Base-by-base conservation (phyloP, 2,329 filamentous ascomycete species). In the Ascochyta clinopodiicola region DNA sequence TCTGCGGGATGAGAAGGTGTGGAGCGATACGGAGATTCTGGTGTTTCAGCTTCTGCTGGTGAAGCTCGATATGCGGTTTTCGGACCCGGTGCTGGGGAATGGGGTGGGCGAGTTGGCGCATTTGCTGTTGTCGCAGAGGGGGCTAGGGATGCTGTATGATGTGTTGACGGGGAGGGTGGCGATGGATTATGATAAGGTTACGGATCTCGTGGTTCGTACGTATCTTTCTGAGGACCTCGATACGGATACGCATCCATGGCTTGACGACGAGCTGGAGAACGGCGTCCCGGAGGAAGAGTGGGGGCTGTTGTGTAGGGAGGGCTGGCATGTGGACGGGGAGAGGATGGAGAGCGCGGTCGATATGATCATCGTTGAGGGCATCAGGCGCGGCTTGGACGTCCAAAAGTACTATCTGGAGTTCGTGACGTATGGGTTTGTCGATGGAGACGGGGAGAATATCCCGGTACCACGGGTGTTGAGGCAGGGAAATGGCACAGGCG, bases 1-100 rank as follows among this genome's bases (percentile, higher is more conserved):
- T 6, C 71, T 91, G 5, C 78, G 78, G 27, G 85, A 85, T 69
- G 47, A 49, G 9, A 61, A 66, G 0, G 78, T 87, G 43, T 89
- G 89, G 81, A 77, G 81, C 9, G 78, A 88, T 52, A 56, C 70
- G 4, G 86, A 91, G 66, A 72, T 95, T 9, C 83, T 85, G 67
- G 80, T 84, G 45, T 80, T 84, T 2, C 84, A 86, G 39, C 73
- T 88, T 56, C 87, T 94, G 77, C 78, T 91, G 61, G 68, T 90
- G 59, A 93, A 94, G 76, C 81, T 95, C 15, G 82, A 86, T 66
- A 86, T 92, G 83, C 80, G 81, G 49, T 86, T 91, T 73, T 85
- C 83, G 53, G 82, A 90, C 60, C 88, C 89, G 0, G 69, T 85
- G 22, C 80, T 80, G 44, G 84, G 83, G 0, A 80, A 81, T 15